Percentiles rank a stretch among this genome's conserved stretches.
These are phyloP conservation scores for Claviceps africana DNA, from an alignment of 2,329 filamentous ascomycete genomes.

Conservation along the genomic window DNA sequence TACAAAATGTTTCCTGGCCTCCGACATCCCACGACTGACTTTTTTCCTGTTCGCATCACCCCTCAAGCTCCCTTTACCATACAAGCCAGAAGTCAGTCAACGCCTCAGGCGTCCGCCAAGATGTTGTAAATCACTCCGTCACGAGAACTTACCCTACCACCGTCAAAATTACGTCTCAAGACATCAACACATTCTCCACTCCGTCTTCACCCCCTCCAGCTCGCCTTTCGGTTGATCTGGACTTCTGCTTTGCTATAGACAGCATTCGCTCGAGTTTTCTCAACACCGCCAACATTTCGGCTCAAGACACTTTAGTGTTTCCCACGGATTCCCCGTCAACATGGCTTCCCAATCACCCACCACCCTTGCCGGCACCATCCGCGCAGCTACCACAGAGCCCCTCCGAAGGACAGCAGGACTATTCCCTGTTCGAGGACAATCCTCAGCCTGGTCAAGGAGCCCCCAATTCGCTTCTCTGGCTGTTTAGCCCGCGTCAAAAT, in stretches of 20 bases:
- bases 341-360: slow-evolving; percentile 64
- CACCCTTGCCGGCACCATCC: slow-evolving; percentile 49
- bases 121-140: slow-evolving; percentile 43
- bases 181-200: slow-evolving; percentile 30
- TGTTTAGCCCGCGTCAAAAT: slow-evolving; percentile 29
- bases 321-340: slow-evolving; percentile 69
- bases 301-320: slow-evolving; percentile 59
- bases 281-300: slow-evolving; percentile 44
- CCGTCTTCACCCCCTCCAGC: slow-evolving; percentile 25
- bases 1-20: slow-evolving; percentile 25
- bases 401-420: slow-evolving; percentile 50
- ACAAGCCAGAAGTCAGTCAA: slow-evolving; percentile 15
- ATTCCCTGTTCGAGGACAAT: slow-evolving; percentile 61
- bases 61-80: slow-evolving; percentile 21
- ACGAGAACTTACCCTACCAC: slow-evolving; percentile 22
- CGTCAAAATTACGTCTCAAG: slow-evolving; percentile 41
- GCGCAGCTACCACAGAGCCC: slow-evolving; percentile 41
- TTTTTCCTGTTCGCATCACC: slow-evolving; percentile 17
- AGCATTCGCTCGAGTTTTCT: slow-evolving; percentile 43
- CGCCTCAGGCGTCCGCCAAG: slow-evolving; percentile 30
- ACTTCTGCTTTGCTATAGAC: slow-evolving; percentile 46
- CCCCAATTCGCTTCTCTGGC: slow-evolving; percentile 25
- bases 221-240: slow-evolving; percentile 54
- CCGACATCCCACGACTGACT: slow-evolving; percentile 10
- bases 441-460: slow-evolving; percentile 23